phyloP scores from a whole-genome alignment of 257 asterid species.

The Nicotiana tomentosiformis region DNA sequence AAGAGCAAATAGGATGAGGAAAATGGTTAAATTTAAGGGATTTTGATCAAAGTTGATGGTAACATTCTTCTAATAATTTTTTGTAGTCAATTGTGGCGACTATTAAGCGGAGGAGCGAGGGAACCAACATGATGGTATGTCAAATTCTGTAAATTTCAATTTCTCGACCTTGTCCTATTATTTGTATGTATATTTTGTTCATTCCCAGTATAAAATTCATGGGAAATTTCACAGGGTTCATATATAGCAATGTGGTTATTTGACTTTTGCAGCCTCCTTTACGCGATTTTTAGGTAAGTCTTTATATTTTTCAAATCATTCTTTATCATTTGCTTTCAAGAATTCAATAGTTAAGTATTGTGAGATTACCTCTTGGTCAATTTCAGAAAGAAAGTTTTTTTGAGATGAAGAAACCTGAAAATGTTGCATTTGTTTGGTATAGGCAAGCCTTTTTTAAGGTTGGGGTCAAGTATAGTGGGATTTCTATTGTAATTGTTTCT shows the following conservation, averaged over 20 bases:
- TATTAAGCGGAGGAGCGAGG: conserved; percentile 73
- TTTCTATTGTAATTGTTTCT: neutral
- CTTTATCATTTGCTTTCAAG: too few relatives aligned
- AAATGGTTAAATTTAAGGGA: neutral
- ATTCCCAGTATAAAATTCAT: neutral
- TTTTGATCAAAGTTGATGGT: neutral
- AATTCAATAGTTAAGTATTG: too few relatives aligned
- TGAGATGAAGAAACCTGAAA: neutral
- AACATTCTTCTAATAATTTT: neutral
- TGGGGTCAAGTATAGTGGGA: neutral
- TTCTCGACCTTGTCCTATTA: neutral
- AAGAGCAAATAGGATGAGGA: neutral
- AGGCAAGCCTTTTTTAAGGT: too few relatives aligned
- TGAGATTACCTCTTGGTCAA: neutral
- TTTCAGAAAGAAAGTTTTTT: neutral
- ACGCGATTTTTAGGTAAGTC: neutral
- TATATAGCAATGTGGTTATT: neutral
- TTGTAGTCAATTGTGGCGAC: conserved; percentile 58
- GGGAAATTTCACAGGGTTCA: neutral
- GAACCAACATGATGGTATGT: conserved; percentile 51
- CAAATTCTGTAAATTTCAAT: neutral
- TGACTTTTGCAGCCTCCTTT: conserved; percentile 1
- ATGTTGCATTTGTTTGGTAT: neutral
- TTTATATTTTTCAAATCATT: neutral
- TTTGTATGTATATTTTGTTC: neutral